Evolutionary conservation across 139 green algal species (phyloP).

Genomic region (Pleodorina starrii): DNA sequence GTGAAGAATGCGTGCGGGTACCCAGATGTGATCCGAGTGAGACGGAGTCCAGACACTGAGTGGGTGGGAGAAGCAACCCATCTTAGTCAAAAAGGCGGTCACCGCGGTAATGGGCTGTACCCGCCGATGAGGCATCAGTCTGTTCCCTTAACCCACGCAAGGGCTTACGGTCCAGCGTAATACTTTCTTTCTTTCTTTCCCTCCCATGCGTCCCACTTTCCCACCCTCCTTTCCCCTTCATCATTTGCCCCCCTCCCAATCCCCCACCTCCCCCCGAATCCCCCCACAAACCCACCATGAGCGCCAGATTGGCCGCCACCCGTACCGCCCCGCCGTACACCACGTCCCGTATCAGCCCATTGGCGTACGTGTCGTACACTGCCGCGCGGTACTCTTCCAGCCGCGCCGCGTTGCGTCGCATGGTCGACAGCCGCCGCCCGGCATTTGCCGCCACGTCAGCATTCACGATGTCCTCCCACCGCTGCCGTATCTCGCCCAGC

Average conservation of each 20-base stretch:
- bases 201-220: neutral
- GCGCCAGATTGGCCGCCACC: conserved; percentile 37
- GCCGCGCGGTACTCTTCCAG: conserved; percentile 11
- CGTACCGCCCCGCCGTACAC: conserved; percentile 44
- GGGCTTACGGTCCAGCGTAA: too few relatives aligned
- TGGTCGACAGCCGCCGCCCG: conserved; percentile 19
- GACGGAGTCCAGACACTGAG: too few relatives aligned
- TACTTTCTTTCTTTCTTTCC: too few relatives aligned
- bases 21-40: too few relatives aligned
- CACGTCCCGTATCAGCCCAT: conserved; percentile 53
- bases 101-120: too few relatives aligned
- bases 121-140: too few relatives aligned
- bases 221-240: neutral
- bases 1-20: too few relatives aligned
- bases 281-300: conserved; percentile 18
- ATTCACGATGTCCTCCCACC: conserved; percentile 54
- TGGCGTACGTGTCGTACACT: conserved; percentile 50
- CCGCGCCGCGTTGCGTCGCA: neutral
- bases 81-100: too few relatives aligned
- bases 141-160: too few relatives aligned
- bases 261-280: neutral
- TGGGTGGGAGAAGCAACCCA: too few relatives aligned
- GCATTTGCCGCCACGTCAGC: conserved; percentile 27
- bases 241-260: neutral
- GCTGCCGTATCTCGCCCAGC: conserved; percentile 45